Conservation (phyloP, 257 asterid genomes). For the Nicotiana attenuata region DNA sequence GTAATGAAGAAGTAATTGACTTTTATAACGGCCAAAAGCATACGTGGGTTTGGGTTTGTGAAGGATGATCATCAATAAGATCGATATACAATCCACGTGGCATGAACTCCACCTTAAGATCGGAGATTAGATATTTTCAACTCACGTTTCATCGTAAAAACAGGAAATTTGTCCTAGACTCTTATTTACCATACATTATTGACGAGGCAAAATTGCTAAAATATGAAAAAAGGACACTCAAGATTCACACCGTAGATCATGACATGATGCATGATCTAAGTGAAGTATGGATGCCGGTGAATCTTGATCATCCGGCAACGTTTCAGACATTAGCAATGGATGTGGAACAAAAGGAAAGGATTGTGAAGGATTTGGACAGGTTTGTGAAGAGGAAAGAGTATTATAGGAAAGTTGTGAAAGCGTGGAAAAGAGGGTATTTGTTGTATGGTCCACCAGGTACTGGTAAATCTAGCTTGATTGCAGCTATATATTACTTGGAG, state of each 20-base stretch:
- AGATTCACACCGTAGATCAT: constrained; percentile 40
- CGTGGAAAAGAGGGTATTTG: constrained; percentile 72
- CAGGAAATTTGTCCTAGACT: constrained; percentile 26
- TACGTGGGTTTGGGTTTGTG: constrained; percentile 45
- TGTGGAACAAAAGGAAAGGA: constrained; percentile 28
- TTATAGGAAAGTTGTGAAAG: constrained; percentile 56
- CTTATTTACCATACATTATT: constrained; percentile 38
- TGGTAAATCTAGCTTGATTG: constrained; percentile 68
- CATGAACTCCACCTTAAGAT: constrained; percentile 22
- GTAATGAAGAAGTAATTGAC: constrained; percentile 34
- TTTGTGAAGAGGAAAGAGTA: constrained; percentile 47
- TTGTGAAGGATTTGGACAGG: constrained; percentile 40
- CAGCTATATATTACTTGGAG: constrained; percentile 72
- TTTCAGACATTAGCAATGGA: constrained; percentile 68
- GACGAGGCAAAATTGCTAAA: constrained; percentile 24
- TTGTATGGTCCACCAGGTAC: constrained; percentile 83
- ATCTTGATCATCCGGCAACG: constrained; percentile 49
- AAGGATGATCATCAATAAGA: not conserved
- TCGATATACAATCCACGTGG: constrained; percentile 30
- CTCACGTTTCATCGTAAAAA: constrained; percentile 45
- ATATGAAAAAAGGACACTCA: constrained; percentile 38
- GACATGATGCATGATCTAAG: constrained; percentile 25
- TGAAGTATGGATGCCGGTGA: constrained; percentile 36
- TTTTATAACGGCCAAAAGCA: constrained; percentile 24
- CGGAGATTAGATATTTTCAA: constrained; percentile 48